Base-by-base conservation (phyloP, 2,329 filamentous ascomycete species). In the Diaporthe australafricana region DNA sequence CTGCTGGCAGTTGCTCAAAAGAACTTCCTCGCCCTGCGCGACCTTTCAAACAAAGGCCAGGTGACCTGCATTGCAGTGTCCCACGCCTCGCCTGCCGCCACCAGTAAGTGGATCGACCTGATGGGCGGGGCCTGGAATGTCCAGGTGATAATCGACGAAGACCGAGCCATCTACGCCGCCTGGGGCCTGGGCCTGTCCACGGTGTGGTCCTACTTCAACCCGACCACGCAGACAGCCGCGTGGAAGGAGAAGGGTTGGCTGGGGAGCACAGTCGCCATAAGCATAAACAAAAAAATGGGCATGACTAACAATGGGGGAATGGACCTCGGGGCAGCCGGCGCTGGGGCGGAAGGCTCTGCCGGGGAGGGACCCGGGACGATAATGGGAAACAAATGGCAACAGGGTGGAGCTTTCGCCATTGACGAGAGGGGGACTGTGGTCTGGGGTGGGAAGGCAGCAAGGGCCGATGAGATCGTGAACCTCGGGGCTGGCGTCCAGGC, bases 11-110 rank as follows among this genome's bases (percentile, higher is more conserved):
- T 89, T 77, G 87, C 87, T 25, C 86, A 88, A 76, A 86, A 89
- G 75, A 86, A 87, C 6, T 90, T 91, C 77, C 81, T 90, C 72
- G 81, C 84, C 73, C 84, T 90, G 68, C 87, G 88, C 65, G 81
- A 86, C 53, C 83, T 91, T 71, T 84, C 88, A 16, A 87, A 86
- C 78, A 85, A 85, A 65, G 79, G 80, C 75, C 80, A 81, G 52
- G 81, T 90, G 14, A 84, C 83, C 71, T 90, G 88, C 81, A 82
- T 91, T 70, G 88, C 89, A 74, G 83, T 91, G 65, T 90, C 88
- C 30, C 89, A 91, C 80, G 87, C 89, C 48, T 90, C 88, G 11
- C 79, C 82, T 5, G 81, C 84, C 27, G 88, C 89, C 38, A 91
- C 89, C 1, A 79, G 83, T 47, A 87, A 87, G 74, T 91, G 89